A percentile compares a stretch with the other conserved stretches of the same genome.
phyloP scores from a whole-genome alignment of 1,139 yeast genomes.

The Trichomonascaceae sp. region DNA sequence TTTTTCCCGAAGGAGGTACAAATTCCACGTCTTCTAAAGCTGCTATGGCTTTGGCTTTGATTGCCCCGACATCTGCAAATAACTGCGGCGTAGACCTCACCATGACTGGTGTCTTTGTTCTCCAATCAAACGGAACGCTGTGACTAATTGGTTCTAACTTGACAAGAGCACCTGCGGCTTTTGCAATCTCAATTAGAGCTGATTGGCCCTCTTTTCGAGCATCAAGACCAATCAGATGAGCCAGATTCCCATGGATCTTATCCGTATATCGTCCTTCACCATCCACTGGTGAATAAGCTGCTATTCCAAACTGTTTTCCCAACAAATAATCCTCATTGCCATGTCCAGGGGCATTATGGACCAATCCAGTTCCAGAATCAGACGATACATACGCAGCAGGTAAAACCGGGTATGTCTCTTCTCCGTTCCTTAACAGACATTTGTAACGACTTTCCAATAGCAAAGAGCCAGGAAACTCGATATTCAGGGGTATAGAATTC shows the following conservation, averaged over 20 bases:
- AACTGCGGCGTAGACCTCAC: conserved; percentile 95
- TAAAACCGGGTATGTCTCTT: conserved; percentile 49
- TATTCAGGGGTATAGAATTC: conserved; percentile 6
- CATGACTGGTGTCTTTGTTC: conserved; percentile 91
- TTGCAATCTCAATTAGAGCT: conserved; percentile 41
- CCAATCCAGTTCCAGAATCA: conserved; percentile 87
- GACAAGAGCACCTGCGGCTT: conserved; percentile 43
- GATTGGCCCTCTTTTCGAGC: conserved; percentile 59
- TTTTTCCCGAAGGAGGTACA: conserved; percentile 65
- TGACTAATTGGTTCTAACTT: conserved; percentile 54
- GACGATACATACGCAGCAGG: conserved; percentile 80
- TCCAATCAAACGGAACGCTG: conserved; percentile 96
- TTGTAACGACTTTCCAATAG: conserved; percentile 45
- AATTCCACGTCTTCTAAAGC: conserved; percentile 62
- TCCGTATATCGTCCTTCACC: conserved; percentile 55
- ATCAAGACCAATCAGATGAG: conserved; percentile 48
- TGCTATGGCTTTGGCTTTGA: conserved; percentile 55
- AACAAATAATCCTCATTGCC: conserved; percentile 88
- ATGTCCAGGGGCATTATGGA: conserved; percentile 97
- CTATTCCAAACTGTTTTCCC: conserved; percentile 53
- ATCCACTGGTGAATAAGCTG: conserved; percentile 72
- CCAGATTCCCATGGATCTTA: conserved; percentile 14
- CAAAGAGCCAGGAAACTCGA: conserved; percentile 38
- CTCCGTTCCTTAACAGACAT: conserved; percentile 48
- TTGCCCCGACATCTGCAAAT: conserved; percentile 80